Percentiles rank a stretch among this genome's conserved stretches.
phyloP scores from a whole-genome alignment of 2,329 filamentous ascomycete genomes.

The Geoglossum cookeanum region DNA sequence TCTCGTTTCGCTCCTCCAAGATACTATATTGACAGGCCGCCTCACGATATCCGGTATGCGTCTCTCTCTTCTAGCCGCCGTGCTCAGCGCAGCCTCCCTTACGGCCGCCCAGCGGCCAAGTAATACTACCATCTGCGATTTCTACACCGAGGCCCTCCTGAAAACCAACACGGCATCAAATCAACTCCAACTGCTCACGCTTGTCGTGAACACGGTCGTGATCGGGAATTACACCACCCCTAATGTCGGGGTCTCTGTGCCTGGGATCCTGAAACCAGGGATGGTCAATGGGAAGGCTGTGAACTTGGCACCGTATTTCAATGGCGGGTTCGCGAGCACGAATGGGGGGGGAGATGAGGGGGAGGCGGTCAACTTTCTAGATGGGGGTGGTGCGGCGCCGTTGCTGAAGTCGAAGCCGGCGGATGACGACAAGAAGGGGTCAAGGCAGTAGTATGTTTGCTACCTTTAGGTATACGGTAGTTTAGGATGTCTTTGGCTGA shows the following conservation, averaged over 20 bases:
- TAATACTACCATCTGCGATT: constrained; percentile 38
- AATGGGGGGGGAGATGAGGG: constrained; percentile 30
- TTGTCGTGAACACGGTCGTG: constrained; percentile 42
- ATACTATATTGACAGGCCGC: no score
- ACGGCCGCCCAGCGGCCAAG: constrained; percentile 27
- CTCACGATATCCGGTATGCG: neutral
- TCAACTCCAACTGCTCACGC: constrained; percentile 34
- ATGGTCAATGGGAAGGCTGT: constrained; percentile 31
- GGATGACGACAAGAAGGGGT: constrained; percentile 22
- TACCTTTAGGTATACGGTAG: neutral
- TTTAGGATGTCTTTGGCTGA: neutral
- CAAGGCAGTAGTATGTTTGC: constrained; percentile 34
- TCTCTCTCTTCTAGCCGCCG: constrained; percentile 26
- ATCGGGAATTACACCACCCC: constrained; percentile 42
- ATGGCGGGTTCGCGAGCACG: constrained; percentile 31
- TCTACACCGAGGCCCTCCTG: constrained; percentile 41
- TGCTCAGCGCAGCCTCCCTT: constrained; percentile 13
- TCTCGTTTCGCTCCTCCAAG: no score
- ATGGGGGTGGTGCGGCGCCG: constrained; percentile 36
- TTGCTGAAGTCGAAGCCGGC: constrained; percentile 36
- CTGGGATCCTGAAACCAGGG: constrained; percentile 35
- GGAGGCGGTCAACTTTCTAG: constrained; percentile 38
- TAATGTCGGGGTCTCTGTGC: constrained; percentile 32
- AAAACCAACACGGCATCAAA: constrained; percentile 39
- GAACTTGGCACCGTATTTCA: constrained; percentile 41